These are phyloP conservation scores for Gracilaria gracilis DNA, from an alignment of 23 red algal genomes.

Conservation along the genomic window DNA sequence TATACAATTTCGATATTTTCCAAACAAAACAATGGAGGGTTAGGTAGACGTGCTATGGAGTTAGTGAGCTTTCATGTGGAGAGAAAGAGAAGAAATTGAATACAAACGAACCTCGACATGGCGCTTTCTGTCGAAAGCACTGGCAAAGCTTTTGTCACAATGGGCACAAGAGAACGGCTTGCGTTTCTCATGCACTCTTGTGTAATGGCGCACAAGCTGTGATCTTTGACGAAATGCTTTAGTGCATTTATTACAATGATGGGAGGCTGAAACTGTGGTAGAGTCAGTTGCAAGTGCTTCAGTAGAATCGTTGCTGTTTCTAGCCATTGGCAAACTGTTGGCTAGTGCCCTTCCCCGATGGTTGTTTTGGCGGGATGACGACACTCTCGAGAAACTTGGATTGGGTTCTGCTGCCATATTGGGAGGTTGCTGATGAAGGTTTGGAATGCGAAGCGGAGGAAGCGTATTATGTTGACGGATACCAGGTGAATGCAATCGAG, in stretches of 20 bases:
- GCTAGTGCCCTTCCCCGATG: background rate
- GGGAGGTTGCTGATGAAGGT: constrained; percentile 16
- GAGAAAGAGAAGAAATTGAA: background rate
- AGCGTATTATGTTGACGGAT: constrained; percentile 10
- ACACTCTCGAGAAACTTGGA: background rate
- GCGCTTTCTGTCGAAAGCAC: constrained; percentile 67
- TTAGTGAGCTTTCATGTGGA: no score
- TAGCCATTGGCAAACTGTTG: background rate
- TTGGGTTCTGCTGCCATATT: background rate
- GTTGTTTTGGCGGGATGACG: background rate
- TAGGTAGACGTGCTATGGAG: background rate
- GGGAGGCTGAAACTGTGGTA: constrained; percentile 7
- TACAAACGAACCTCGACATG: constrained; percentile 64
- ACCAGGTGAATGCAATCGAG: background rate
- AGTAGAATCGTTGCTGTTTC: constrained; percentile 7
- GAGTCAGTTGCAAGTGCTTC: constrained; percentile 61
- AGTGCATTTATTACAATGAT: constrained; percentile 68
- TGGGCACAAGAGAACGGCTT: constrained; percentile 77
- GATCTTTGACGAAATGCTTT: constrained; percentile 62
- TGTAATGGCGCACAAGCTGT: constrained; percentile 67
- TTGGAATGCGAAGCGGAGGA: constrained; percentile 28
- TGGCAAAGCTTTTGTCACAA: constrained; percentile 74
- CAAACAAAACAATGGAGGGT: no score
- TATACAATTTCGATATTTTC: background rate
- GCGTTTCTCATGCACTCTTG: constrained; percentile 71